A percentile compares a stretch with the other conserved stretches of the same genome.
phyloP scores from a whole-genome alignment of 805 yeast genomes.

The Cyberlindnera mrakii region DNA sequence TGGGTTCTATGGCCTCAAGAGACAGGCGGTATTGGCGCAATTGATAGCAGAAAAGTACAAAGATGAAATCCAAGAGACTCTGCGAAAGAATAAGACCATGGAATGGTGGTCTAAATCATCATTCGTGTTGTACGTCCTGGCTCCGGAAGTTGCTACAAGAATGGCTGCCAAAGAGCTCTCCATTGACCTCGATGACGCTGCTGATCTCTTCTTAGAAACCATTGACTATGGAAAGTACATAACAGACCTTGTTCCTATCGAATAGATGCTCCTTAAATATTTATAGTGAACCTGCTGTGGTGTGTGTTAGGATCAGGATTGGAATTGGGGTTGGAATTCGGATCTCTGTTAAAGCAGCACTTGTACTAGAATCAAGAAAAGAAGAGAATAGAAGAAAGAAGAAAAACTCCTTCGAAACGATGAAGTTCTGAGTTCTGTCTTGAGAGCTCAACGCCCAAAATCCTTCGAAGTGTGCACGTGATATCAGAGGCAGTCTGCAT shows the following conservation, averaged over 20 bases:
- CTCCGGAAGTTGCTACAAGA: slow-evolving; percentile 54
- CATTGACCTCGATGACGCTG: slow-evolving; percentile 37
- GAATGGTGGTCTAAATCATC: slow-evolving; percentile 56
- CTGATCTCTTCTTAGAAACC: slow-evolving; percentile 40
- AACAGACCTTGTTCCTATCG: slow-evolving; percentile 15
- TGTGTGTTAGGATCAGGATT: no score
- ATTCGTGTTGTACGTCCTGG: slow-evolving; percentile 52
- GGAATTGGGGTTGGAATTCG: no score
- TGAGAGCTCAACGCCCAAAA: no score
- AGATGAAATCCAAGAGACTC: slow-evolving; percentile 24
- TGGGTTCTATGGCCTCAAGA: slow-evolving; percentile 56
- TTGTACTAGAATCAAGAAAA: no score
- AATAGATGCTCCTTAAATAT: background rate
- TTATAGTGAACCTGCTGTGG: no score
- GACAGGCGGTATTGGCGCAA: slow-evolving; percentile 47
- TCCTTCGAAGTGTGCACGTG: no score
- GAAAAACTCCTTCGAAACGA: no score
- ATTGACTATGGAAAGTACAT: slow-evolving; percentile 39
- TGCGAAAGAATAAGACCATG: slow-evolving; percentile 36
- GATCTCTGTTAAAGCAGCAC: no score
- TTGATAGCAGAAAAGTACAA: slow-evolving; percentile 32
- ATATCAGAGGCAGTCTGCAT: no score
- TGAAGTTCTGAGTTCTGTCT: no score
- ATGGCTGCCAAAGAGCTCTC: slow-evolving; percentile 42
- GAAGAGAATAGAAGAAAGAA: no score